Percentiles rank a stretch among this genome's conserved stretches.
Evolutionary conservation across 2,329 filamentous ascomycete genomes (phyloP).

Genomic region (Arthrobotrys pseudoclavata): DNA sequence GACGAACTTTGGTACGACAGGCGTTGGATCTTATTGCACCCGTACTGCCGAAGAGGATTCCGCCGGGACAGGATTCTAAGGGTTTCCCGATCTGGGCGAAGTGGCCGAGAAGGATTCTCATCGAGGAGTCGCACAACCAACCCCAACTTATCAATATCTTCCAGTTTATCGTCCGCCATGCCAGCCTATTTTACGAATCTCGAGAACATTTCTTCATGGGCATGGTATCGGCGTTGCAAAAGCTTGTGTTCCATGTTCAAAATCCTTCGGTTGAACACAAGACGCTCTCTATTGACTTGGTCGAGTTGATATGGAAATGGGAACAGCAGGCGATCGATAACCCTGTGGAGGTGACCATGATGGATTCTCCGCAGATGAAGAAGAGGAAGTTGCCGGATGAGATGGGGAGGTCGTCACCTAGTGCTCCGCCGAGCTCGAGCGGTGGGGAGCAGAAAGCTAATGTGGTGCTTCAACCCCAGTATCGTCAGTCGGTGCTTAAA

Average conservation of each 20-base stretch:
- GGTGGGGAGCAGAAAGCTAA: conserved; percentile 46
- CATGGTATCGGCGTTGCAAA: conserved; percentile 88
- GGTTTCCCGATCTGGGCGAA: conserved; percentile 87
- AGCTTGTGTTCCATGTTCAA: conserved; percentile 81
- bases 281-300: conserved; percentile 89
- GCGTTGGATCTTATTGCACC: conserved; percentile 95
- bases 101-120: conserved; percentile 88
- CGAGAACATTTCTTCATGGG: conserved; percentile 89
- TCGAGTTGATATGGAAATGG: conserved; percentile 92
- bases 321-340: conserved; percentile 79
- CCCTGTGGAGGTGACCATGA: conserved; percentile 67
- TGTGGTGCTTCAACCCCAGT: conserved; percentile 65
- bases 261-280: conserved; percentile 92
- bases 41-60: conserved; percentile 87
- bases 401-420: conserved; percentile 61
- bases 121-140: conserved; percentile 93
- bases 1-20: conserved; percentile 89
- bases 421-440: conserved; percentile 49
- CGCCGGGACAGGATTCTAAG: conserved; percentile 75
- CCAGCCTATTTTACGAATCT: conserved; percentile 93
- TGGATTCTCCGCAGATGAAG: conserved; percentile 79
- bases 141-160: conserved; percentile 98
- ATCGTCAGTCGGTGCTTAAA: conserved; percentile 79
- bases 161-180: conserved; percentile 92
- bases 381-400: conserved; percentile 78